Evolutionary conservation across 208 protist species (phyloP).

Genomic region (Acanthamoeba castellanii): DNA sequence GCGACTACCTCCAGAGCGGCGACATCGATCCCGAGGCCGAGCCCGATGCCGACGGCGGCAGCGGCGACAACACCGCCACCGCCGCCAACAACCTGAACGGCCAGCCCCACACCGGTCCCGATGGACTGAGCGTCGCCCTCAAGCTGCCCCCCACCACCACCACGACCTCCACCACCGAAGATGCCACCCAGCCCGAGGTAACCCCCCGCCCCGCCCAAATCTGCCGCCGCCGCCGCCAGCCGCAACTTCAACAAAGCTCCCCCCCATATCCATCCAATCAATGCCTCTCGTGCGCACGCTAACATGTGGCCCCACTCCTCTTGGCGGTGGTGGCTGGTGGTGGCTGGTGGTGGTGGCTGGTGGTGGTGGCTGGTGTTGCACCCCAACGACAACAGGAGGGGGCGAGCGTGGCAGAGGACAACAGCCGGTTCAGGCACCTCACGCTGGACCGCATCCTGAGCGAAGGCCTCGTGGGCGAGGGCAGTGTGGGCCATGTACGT

Average conservation of each 20-base stretch:
- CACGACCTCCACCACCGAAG: neutral
- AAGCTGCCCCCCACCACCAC: neutral
- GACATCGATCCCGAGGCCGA: neutral
- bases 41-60: neutral
- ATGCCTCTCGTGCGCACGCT: too few relatives aligned
- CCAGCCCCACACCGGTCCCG: neutral
- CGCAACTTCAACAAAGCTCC: too few relatives aligned
- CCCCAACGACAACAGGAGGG: neutral
- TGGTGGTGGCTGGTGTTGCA: too few relatives aligned
- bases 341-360: too few relatives aligned
- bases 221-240: too few relatives aligned
- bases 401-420: neutral
- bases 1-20: neutral
- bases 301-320: too few relatives aligned
- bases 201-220: too few relatives aligned
- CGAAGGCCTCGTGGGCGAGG: constrained; percentile 38
- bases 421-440: constrained; percentile 41
- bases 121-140: neutral
- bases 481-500: neutral
- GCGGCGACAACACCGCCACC: neutral
- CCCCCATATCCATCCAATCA: too few relatives aligned
- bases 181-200: neutral
- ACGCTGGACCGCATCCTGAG: neutral
- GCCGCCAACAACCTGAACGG: neutral
- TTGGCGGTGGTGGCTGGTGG: too few relatives aligned